Evolutionary conservation across 1,284 basidiomycete species (phyloP), one percentile per base, ranked within the genome.

Genomic region (Rhodotorula mucilaginosa): DNA sequence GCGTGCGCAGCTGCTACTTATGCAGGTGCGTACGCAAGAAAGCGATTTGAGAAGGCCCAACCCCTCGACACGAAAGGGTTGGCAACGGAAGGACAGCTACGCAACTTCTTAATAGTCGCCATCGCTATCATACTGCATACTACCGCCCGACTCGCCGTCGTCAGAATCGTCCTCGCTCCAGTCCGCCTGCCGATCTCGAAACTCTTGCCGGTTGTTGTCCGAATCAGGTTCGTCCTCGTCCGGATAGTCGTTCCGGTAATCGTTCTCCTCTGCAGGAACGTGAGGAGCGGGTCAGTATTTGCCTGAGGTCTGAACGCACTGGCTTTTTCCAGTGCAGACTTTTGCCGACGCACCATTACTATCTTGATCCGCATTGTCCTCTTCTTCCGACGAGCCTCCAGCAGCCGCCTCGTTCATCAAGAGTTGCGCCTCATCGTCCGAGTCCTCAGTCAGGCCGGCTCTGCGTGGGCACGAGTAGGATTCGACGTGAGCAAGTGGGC

Each of bases 241-340:
- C 5, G 77, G 77, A 46, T 78, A 78, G 59, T 78, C 77, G 62
- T 78, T 78, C 26, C 77, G 64, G 63, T 78, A 78, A 66, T 77
- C 76, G 68, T 76, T 74, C 58, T 78, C 77, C 67, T 78, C 77
- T 78, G 69, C 19, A 19, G 18, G 18, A 10, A 4, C 6, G 2
- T 16, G 31, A 4, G n/a, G 47, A 31, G 10, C 12, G 29, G 12
- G 34, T 39, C n/a, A 52, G 18, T 10, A 5, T n/a, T 19, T 26
- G n/a, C 15, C 5, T 26, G 29, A 2, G 44, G 23, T 2, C 5
- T 2, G 29, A 21, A 8, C 16, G 49, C 7, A 8, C 39, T 61
- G n/a, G 51, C 51, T 12, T 52, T 39, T 10, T 26, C 47, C n/a
- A 7, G 13, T 15, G 19, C 48, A 52, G 23, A 12, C 4, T 21